Conservation (phyloP, 2,329 filamentous ascomycete species). For the Diaporthe longicolla region DNA sequence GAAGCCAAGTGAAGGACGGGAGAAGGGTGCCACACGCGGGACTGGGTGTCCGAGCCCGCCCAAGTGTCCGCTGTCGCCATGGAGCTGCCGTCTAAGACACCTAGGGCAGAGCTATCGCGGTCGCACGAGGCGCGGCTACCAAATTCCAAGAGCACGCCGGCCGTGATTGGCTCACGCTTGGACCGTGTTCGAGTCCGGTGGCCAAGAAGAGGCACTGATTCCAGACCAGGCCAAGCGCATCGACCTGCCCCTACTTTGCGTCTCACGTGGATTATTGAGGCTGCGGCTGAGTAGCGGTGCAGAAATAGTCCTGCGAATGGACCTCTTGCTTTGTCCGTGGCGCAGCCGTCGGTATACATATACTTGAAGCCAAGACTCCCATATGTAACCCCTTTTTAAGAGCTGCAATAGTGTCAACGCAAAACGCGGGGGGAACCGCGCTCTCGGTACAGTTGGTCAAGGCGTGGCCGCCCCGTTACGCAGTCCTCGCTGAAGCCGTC, state of each 20-base stretch:
- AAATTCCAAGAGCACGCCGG: background rate
- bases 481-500: background rate
- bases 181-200: background rate
- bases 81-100: background rate
- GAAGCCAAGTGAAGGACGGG: background rate
- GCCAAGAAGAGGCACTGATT: background rate
- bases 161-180: background rate
- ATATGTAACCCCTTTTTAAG: background rate
- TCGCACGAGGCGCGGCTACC: background rate
- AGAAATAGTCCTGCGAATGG: conserved; percentile 5
- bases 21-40: background rate
- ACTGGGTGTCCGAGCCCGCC: background rate
- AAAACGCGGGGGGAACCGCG: no score
- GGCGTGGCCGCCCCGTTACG: background rate
- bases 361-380: background rate
- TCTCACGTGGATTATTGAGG: background rate
- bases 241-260: background rate
- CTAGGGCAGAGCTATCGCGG: conserved; percentile 2
- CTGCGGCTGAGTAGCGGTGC: background rate
- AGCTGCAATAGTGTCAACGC: background rate
- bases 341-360: background rate
- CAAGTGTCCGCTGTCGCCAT: conserved; percentile 11
- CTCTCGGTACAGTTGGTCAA: background rate
- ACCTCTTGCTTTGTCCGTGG: conserved; percentile 2
- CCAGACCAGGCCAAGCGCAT: background rate